phyloP scores from a whole-genome alignment of 306 rosid genomes.

The Crataegus laevigata region DNA sequence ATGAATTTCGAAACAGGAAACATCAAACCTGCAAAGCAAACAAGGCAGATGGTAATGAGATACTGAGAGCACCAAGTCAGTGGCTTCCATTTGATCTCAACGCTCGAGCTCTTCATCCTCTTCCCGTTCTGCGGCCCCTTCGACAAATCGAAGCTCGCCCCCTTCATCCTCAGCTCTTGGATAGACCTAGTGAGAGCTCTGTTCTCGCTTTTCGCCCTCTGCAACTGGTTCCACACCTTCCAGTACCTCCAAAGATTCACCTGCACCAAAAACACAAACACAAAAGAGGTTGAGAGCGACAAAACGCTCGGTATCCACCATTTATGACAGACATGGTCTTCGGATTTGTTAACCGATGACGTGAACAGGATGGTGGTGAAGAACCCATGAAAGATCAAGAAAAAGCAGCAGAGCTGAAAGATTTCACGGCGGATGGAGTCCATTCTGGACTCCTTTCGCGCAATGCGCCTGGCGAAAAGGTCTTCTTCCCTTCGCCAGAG shows the following conservation, averaged over 20 bases:
- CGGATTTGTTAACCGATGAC: constrained; percentile 26
- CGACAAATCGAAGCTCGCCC: constrained; percentile 69
- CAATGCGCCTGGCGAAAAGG: constrained; percentile 43
- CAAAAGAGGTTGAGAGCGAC: constrained; percentile 46
- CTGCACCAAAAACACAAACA: constrained; percentile 48
- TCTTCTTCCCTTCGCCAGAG: constrained; percentile 88
- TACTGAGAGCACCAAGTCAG: constrained; percentile 43
- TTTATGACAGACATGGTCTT: constrained; percentile 25
- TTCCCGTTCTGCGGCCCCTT: constrained; percentile 53
- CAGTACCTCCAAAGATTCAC: constrained; percentile 49
- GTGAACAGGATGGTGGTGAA: constrained; percentile 64
- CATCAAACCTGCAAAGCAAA: constrained; percentile 54
- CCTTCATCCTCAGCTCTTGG: constrained; percentile 88
- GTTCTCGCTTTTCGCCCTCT: constrained; percentile 43
- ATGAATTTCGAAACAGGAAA: constrained; percentile 63
- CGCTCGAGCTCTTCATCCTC: constrained; percentile 90
- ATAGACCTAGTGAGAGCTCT: constrained; percentile 53
- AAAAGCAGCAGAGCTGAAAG: constrained; percentile 62
- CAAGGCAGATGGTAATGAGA: constrained; percentile 39
- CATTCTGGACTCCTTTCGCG: constrained; percentile 47
- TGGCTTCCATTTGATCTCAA: constrained; percentile 77
- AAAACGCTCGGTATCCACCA: constrained; percentile 77
- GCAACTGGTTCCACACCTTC: constrained; percentile 59
- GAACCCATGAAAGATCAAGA: constrained; percentile 59
- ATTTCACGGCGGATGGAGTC: constrained; percentile 45